Evolutionary conservation across 805 yeast species (phyloP).

Genomic region (Saturnispora quitensis): DNA sequence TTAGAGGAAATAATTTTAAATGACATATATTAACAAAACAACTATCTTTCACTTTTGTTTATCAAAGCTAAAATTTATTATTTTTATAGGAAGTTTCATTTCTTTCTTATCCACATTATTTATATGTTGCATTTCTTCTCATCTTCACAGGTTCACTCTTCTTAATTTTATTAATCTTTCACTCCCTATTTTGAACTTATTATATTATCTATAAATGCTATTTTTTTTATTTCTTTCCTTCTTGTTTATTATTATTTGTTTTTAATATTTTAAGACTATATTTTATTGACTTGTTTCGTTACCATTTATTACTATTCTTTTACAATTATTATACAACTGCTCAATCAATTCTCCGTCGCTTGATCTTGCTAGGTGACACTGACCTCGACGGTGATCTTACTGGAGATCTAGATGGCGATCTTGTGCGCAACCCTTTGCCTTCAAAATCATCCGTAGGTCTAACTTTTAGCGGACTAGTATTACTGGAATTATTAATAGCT

Average conservation of each 20-base stretch:
- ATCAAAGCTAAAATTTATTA: not conserved
- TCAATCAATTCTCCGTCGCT: not conserved
- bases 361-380: not conserved
- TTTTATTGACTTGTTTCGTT: not conserved
- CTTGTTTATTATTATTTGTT: not conserved
- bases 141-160: not conserved
- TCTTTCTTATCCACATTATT: not conserved
- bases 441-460: not conserved
- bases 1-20: not conserved
- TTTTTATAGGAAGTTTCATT: not conserved
- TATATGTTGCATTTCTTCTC: not conserved
- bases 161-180: not conserved
- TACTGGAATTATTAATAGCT: not conserved
- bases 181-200: not conserved
- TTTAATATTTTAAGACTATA: not conserved
- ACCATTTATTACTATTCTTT: not conserved
- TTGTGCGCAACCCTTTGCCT: not conserved
- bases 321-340: not conserved
- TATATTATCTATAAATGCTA: not conserved
- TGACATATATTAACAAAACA: not conserved
- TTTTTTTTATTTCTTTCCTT: not conserved
- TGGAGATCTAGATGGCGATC: not conserved
- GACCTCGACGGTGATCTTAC: not conserved
- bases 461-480: not conserved
- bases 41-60: not conserved